Evolutionary conservation across 768 basidiomycete species (phyloP).

Genomic region (Serpula lacrymans): DNA sequence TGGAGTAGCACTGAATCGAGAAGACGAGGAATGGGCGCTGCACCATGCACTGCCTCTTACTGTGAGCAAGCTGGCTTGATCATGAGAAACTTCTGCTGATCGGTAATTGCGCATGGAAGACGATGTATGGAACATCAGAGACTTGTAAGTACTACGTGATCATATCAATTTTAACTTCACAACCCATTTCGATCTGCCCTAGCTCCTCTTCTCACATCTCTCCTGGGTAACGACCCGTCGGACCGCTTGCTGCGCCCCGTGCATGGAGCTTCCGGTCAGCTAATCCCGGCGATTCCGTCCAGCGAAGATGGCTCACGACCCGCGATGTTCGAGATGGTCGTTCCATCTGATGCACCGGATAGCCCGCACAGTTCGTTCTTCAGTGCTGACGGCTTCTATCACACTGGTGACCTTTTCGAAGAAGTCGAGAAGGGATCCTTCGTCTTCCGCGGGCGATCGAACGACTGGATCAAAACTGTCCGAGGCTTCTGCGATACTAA

Average conservation of each 20-base stretch:
- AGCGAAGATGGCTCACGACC: not conserved
- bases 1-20: constrained; percentile 12
- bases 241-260: constrained; percentile 8
- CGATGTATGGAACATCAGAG: constrained; percentile 9
- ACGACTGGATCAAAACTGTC: constrained; percentile 18
- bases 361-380: constrained; percentile 14
- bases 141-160: too few relatives aligned
- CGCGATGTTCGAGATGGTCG: constrained; percentile 10
- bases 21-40: constrained; percentile 15
- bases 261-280: constrained; percentile 3
- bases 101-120: not conserved
- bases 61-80: too few relatives aligned
- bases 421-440: constrained; percentile 13
- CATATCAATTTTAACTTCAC: too few relatives aligned
- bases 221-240: constrained; percentile 1
- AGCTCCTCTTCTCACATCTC: not conserved
- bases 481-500: constrained; percentile 16
- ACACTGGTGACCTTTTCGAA: constrained; percentile 19
- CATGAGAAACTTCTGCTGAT: too few relatives aligned
- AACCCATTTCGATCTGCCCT: too few relatives aligned
- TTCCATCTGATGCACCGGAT: constrained; percentile 9
- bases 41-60: constrained; percentile 5
- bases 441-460: constrained; percentile 14
- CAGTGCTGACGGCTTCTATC: constrained; percentile 10
- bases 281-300: constrained; percentile 5